These are phyloP conservation scores for Lotus japonicus DNA, from an alignment of 306 rosid genomes.

Conservation along the genomic window DNA sequence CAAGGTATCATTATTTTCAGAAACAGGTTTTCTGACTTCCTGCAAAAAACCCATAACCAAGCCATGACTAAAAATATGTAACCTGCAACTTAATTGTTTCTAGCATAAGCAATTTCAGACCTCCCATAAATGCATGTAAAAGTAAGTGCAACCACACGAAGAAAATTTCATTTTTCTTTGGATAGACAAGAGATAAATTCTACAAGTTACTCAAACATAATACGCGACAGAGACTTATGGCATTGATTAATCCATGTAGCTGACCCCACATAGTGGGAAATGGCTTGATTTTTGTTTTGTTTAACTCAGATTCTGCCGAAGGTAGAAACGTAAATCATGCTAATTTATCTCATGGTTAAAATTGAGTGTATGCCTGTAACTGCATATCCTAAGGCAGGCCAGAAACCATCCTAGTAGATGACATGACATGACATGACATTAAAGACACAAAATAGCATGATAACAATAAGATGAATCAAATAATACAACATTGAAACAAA, in stretches of 20 bases:
- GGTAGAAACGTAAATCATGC: not conserved
- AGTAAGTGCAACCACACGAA: not conserved
- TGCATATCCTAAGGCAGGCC: not conserved
- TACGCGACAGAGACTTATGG: too few relatives aligned
- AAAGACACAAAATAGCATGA: slow-evolving; percentile 1
- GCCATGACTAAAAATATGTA: not conserved
- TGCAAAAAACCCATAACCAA: slow-evolving; percentile 29
- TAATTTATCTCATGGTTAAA: not conserved
- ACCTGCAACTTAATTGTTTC: not conserved
- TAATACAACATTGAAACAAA: slow-evolving; percentile 2
- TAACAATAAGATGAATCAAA: not conserved
- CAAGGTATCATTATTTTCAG: slow-evolving; percentile 30
- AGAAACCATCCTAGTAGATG: slow-evolving; percentile 8
- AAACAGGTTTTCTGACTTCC: slow-evolving; percentile 39
- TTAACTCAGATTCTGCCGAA: not conserved
- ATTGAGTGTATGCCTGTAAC: not conserved
- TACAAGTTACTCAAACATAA: not conserved
- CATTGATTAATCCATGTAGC: too few relatives aligned
- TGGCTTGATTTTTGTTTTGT: too few relatives aligned
- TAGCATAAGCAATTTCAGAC: not conserved
- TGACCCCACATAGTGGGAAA: too few relatives aligned
- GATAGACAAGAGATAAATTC: not conserved
- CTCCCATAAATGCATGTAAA: not conserved
- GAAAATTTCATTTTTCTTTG: not conserved
- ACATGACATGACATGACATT: too few relatives aligned